Evolutionary conservation across 1,284 basidiomycete genomes (phyloP), one percentile per base, ranked within the genome.

Genomic region (Wolfiporia cocos): DNA sequence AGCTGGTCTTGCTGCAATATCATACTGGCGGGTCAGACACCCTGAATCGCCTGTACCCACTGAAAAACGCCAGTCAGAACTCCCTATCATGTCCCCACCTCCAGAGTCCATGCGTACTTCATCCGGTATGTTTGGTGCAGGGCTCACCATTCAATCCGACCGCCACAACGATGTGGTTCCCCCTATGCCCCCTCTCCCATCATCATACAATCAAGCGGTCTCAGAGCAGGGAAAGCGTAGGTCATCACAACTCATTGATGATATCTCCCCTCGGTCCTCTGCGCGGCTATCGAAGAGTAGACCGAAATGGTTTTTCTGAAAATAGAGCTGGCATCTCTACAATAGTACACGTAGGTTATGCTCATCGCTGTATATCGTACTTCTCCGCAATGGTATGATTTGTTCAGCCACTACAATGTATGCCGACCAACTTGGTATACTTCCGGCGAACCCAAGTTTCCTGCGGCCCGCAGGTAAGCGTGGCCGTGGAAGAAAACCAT

Each of bases 1-100:
- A 9, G 45, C 43, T 15, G 65, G 62, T 43, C 63, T 73, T 39
- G 58, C 54, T 14, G 33, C 62, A 21, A 54, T 66, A 49, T 50
- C 65, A 23, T 62, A 62, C 49, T 50, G 54, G 36, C 57, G 56
- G 26, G 56, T 57, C 33, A 35, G 38, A 37, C 46, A 50, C 9
- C 41, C 44, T 15, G 46, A 37, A 2, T 30, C 21, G 22, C 24
- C 12, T 28, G 23, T 37, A 41, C 14, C 28, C 3, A 39, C 32
- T 18, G 52, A 52, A 37, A 54, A 50, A 35, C 52, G 49, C 19
- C 33, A 53, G 41, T 51, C 50, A 15, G 42, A 44, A 23, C 28
- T 44, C 38, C 58, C 40, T 43, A 59, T 49, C 49, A 56, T 52
- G 58, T 49, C 48, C 46, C 53, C 48, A 5, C 49, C 49, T 17